Evolutionary conservation across 2,329 filamentous ascomycete species (phyloP).

Genomic region (Cercospora citrullina): DNA sequence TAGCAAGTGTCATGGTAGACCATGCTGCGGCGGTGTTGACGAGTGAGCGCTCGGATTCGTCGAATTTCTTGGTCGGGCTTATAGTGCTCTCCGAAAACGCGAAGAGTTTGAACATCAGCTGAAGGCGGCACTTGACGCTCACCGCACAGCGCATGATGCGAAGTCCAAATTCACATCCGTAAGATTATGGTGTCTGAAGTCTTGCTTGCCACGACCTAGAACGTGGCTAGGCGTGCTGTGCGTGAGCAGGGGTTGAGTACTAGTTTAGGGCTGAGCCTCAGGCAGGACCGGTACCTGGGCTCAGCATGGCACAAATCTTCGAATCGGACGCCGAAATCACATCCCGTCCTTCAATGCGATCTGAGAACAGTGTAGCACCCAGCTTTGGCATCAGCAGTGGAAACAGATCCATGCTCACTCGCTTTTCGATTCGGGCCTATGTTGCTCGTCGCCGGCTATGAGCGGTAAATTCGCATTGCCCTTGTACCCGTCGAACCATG

Average conservation of each 20-base stretch:
- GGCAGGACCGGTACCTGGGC: neutral
- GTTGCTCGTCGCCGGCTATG: neutral
- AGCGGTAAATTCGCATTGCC: slow-evolving; percentile 36
- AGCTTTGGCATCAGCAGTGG: too few relatives aligned
- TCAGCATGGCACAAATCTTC: neutral
- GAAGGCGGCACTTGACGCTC: neutral
- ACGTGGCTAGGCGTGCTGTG: too few relatives aligned
- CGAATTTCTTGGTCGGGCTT: neutral
- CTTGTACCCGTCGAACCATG: slow-evolving; percentile 52
- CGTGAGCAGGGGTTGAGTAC: neutral
- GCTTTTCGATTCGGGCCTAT: neutral
- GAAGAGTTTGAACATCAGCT: neutral
- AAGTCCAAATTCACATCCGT: neutral
- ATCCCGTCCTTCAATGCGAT: neutral
- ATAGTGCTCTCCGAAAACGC: neutral
- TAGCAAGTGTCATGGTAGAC: neutral
- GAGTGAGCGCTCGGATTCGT: neutral
- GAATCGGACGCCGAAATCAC: neutral
- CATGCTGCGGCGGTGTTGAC: neutral
- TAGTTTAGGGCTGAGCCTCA: neutral
- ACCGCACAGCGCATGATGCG: neutral
- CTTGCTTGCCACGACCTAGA: neutral
- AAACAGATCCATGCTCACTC: too few relatives aligned
- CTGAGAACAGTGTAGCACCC: neutral
- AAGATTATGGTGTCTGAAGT: neutral